Base-by-base conservation (phyloP, 805 yeast species). In the Naumovozyma castellii region DNA sequence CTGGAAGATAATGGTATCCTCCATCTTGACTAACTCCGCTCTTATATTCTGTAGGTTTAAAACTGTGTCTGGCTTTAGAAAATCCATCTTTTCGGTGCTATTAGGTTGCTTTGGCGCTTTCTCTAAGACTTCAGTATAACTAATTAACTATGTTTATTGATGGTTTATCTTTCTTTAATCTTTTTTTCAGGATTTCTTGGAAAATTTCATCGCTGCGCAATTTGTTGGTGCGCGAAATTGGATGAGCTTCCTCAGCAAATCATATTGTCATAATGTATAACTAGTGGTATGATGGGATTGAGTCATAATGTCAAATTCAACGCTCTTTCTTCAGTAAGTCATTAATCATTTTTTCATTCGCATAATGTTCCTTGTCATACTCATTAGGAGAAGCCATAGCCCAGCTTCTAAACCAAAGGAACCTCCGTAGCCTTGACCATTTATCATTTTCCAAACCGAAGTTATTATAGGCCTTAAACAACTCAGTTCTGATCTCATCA, bases 1-100 rank as follows among this genome's bases (percentile, higher is more conserved):
- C 42, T 81, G 84, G 69, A 88, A 92, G 45, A 92, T 82, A 50
- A 92, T 87, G 5, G 97, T 84, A 62, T 92, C 97, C 57, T 92
- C 98, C 96, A 92, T 86, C 40, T 95, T 76, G 31, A 88, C 80
- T 35, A 92, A 69, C 14, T 85, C 82, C 44, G 75, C 78, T 46
- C 98, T 77, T 53, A 92, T 92, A 63, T 92, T 87, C 51, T 67
- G 68, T 43, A 92, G 67, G 53, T 86, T 75, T 37, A 92, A 71
- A 5, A 85, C 95, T 0, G 94, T 75, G 36, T 80, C 82, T 14
- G 95, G 92, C 49, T 78, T 76, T 59, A 74, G 72, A 61, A 87
- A 88, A 64, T 88, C 94, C 95, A 88, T 86, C 15, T 32, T 43
- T 31, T 15, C n/a, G n/a, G n/a, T n/a, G n/a, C n/a, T n/a, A n/a